A percentile compares a stretch with the other conserved stretches of the same genome.
These are phyloP conservation scores for Paraleonurus japonicus DNA, from an alignment of 257 asterid species.

Conservation along the genomic window DNA sequence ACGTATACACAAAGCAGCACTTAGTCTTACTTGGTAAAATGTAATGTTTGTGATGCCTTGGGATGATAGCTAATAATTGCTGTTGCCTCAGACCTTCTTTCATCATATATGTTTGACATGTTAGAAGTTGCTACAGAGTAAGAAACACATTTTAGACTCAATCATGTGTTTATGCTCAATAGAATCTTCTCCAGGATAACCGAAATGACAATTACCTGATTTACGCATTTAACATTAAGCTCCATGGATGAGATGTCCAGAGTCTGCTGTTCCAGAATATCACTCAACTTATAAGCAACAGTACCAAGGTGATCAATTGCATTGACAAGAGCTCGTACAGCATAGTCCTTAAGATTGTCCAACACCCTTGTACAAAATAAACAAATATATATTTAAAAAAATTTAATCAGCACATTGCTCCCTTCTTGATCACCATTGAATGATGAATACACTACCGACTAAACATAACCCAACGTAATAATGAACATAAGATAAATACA, in stretches of 20 bases:
- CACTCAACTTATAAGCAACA: slow-evolving; percentile 92
- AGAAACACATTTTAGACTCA: slow-evolving; percentile 28
- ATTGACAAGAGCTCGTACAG: slow-evolving; percentile 91
- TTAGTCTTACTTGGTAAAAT: slow-evolving; percentile 71
- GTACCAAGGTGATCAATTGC: slow-evolving; percentile 99
- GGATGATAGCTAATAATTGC: slow-evolving; percentile 75
- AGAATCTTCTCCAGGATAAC: slow-evolving; percentile 12
- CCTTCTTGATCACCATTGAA: background rate
- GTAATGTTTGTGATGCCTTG: slow-evolving; percentile 97
- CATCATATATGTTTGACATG: slow-evolving; percentile 73
- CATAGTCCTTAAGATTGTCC: slow-evolving; percentile 91
- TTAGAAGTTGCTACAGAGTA: slow-evolving; percentile 58
- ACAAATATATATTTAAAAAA: slow-evolving; percentile 10
- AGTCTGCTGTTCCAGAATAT: slow-evolving; percentile 79
- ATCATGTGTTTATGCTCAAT: slow-evolving; percentile 15
- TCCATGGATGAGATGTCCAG: slow-evolving; percentile 67
- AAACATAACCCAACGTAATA: slow-evolving; percentile 8
- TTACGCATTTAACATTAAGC: slow-evolving; percentile 63
- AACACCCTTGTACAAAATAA: slow-evolving; percentile 61
- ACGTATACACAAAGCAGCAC: background rate
- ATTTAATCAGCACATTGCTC: slow-evolving; percentile 9
- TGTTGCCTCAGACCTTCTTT: slow-evolving; percentile 96
- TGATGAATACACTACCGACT: background rate
- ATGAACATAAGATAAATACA: background rate
- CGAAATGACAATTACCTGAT: slow-evolving; percentile 51